Base-by-base conservation (phyloP, 2,329 filamentous ascomycete species). In the Trichoderma atroviride region DNA sequence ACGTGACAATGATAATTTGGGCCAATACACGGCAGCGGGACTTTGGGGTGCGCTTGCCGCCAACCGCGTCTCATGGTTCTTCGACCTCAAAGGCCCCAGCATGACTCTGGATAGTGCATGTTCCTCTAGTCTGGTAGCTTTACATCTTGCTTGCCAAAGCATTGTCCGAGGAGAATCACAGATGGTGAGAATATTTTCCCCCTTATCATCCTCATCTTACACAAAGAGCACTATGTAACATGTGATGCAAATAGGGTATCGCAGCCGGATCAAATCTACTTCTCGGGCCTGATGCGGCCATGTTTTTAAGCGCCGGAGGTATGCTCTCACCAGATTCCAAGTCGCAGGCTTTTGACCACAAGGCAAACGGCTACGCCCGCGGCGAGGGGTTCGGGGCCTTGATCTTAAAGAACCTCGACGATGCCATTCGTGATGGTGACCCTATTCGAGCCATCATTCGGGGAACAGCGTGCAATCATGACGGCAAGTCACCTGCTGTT, bases 281-380 rank as follows among this genome's bases (percentile, higher is more conserved):
- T 5, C 35, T 37, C 11, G 35, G 35, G 4, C 35, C 35, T 13
- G 35, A 37, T 37, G 13, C 35, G 11, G 5, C 13, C 2, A 35
- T 35, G 33, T 35, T 35, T 35, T 11, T 35, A 35, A 35, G 33
- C 33, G 33, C 33, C 9, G 33, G 33, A 9, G 33, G 33, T 35
- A 74, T 75, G 73, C 70, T 67, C 47, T 72, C 61, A 16, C 67
- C 67, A 10, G 35, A 58, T 22, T 78, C 79, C 9, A 72, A 75
- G 11, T 80, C 74, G 58, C 75, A 74, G 9, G 81, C 81, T 75
- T 84, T 79, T 76, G 63, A 66, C 31, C 29, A 53, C 11, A 24
- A 35, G 33, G 63, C 63, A 27, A 47, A 66, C 40, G 63, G 63
- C 9, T 66, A 58, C n/a, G 63, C 35, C 13, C 53, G 63, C 10